These are phyloP conservation scores for Globisporangium heterothallicum DNA, from an alignment of 352 stramenopile genomes.

Conservation along the genomic window DNA sequence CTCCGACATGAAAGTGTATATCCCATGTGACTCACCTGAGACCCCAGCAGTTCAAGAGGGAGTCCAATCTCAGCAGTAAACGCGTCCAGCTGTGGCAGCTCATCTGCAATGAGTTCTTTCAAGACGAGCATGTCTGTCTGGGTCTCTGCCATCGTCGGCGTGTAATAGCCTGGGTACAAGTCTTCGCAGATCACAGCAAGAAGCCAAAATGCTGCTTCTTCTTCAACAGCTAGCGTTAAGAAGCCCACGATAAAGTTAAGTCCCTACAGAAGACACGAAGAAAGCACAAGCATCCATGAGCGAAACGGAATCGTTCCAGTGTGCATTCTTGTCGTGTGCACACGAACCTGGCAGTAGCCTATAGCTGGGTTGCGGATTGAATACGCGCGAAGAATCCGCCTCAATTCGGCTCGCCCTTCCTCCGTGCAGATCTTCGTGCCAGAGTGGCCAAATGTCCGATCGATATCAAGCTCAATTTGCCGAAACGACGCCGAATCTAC, in stretches of 20 bases:
- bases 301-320: neutral
- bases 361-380: constrained; percentile 72
- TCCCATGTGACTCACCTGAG: constrained; percentile 28
- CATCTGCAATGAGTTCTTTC: constrained; percentile 78
- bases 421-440: constrained; percentile 57
- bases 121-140: constrained; percentile 88
- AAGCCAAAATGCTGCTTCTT: constrained; percentile 88
- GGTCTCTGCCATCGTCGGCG: constrained; percentile 83
- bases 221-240: constrained; percentile 68
- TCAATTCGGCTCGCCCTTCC: constrained; percentile 40
- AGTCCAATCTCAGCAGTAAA: constrained; percentile 72
- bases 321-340: neutral
- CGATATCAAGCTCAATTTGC: constrained; percentile 85
- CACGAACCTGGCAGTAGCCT: constrained; percentile 77
- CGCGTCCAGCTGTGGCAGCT: constrained; percentile 69
- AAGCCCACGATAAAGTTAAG: constrained; percentile 89
- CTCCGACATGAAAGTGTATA: too few relatives aligned
- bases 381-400: constrained; percentile 74
- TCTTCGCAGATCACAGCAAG: constrained; percentile 88
- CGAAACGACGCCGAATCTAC: constrained; percentile 58
- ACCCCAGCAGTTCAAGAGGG: constrained; percentile 83
- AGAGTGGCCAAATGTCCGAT: constrained; percentile 79
- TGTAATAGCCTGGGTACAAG: constrained; percentile 87
- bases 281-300: neutral
- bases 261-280: constrained; percentile 22